Evolutionary conservation across 352 stramenopile genomes (phyloP), one percentile per base, ranked within the genome.

Genomic region (Globisporangium irregulare): DNA sequence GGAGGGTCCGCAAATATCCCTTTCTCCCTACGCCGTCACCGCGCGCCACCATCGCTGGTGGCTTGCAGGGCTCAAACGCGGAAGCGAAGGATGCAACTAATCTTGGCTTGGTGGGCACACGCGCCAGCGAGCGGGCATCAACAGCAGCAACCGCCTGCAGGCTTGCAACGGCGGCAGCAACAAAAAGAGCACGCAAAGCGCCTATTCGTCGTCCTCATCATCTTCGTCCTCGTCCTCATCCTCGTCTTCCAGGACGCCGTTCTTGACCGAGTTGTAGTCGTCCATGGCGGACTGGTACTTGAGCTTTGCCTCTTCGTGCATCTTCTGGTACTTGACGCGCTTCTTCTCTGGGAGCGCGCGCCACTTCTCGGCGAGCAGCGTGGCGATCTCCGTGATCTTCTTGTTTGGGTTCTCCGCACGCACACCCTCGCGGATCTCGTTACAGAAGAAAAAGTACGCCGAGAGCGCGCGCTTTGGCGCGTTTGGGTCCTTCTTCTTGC

Each of bases 371-470:
- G 86, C 86, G 24, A 96, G 75, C 55, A 94, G 73, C 65, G 79
- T 85, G 4, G 86, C 91, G 70, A 98, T 90, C 72, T 98, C 95
- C 68, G 90, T 97, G 71, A 98, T 97, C 64, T 93, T 97, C 82
- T 97, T 97, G 79, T 89, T 91, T 34, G 95, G 95, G 82, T 98
- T 98, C 72, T 97, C 91, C 14, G 92, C 79, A 54, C 94, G 93
- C 72, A 97, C 94, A 36, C 84, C 73, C 55, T 92, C 81, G 69
- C 93, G 87, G 73, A 97, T 97, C 54, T 96, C 92, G 71, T 98
- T 98, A 70, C 94, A 97, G 73, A 98, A 99, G 71, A 98, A 94
- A 43, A 99, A 92, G 77, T 98, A 98, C 1, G 96, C 91, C 24
- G 91, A 98, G 73, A 97, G 87, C 72, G 95, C 91, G 64, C 93